Conservation (phyloP, 2,329 filamentous ascomycete species). For the Fusarium pseudograminearum region DNA sequence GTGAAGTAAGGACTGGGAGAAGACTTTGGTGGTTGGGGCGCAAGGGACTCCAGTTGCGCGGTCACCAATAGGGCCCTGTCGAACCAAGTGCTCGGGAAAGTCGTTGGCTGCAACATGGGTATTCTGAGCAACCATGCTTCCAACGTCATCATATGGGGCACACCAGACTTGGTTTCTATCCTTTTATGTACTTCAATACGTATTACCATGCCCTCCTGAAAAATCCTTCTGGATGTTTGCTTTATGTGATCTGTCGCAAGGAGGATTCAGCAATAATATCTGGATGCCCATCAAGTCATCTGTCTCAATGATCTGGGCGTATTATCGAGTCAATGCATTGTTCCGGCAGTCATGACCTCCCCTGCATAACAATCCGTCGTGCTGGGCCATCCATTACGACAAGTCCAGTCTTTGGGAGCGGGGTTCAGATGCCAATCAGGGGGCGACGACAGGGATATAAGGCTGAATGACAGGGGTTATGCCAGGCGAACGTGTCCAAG, state of each 20-base stretch:
- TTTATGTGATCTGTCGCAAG: neutral
- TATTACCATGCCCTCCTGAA: neutral
- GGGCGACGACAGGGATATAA: slow-evolving; percentile 40
- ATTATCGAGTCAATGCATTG: slow-evolving; percentile 38
- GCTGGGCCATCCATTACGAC: slow-evolving; percentile 35
- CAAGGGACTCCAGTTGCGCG: slow-evolving; percentile 33
- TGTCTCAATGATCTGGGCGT: slow-evolving; percentile 28
- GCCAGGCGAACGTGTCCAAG: slow-evolving; percentile 39
- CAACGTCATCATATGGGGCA: slow-evolving; percentile 33
- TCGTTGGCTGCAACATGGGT: slow-evolving; percentile 37
- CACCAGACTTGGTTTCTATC: neutral
- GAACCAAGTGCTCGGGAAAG: slow-evolving; percentile 44
- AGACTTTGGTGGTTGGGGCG: slow-evolving; percentile 34
- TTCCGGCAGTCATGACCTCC: slow-evolving; percentile 15
- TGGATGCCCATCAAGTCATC: slow-evolving; percentile 7
- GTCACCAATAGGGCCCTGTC: slow-evolving; percentile 47
- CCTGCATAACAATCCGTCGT: slow-evolving; percentile 30
- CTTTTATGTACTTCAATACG: slow-evolving; percentile 4
- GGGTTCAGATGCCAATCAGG: slow-evolving; percentile 46
- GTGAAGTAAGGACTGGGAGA: slow-evolving; percentile 35
- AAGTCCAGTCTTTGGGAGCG: slow-evolving; percentile 29
- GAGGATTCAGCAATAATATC: slow-evolving; percentile 7
- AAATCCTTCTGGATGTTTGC: neutral
- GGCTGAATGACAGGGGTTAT: slow-evolving; percentile 35
- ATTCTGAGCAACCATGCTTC: slow-evolving; percentile 29